phyloP scores from a whole-genome alignment of 768 basidiomycete species.

The Termitomyces sp. region DNA sequence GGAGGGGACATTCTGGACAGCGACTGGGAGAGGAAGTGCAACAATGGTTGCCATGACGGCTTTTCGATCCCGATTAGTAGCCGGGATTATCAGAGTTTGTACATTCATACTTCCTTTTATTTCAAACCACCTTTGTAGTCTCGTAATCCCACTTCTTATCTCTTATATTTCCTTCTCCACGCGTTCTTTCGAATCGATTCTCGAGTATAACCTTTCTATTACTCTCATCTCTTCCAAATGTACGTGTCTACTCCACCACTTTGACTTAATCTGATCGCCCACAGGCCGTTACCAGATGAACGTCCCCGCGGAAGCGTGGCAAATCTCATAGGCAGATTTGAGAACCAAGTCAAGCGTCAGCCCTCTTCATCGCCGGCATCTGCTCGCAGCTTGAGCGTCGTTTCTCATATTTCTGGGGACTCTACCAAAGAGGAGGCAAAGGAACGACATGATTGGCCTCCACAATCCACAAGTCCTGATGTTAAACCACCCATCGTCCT shows the following conservation, averaged over 20 bases:
- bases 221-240: conserved; percentile 23
- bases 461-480: conserved; percentile 34
- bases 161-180: conserved; percentile 8
- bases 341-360: conserved; percentile 73
- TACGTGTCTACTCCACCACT: conserved; percentile 19
- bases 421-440: conserved; percentile 62
- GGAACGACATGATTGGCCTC: conserved; percentile 80
- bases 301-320: conserved; percentile 83
- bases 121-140: conserved; percentile 9
- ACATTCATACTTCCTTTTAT: conserved; percentile 9
- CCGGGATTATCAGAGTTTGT: conserved; percentile 5
- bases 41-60: conserved; percentile 32
- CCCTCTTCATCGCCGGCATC: conserved; percentile 36
- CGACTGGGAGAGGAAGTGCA: conserved; percentile 25
- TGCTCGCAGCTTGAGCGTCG: conserved; percentile 64
- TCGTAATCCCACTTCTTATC: conserved; percentile 10
- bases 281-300: conserved; percentile 85
- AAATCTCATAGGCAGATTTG: conserved; percentile 87
- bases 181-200: neutral
- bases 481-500: conserved; percentile 33
- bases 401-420: conserved; percentile 62
- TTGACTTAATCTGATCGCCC: conserved; percentile 8
- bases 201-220: conserved; percentile 12
- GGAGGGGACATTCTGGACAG: conserved; percentile 38
- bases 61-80: conserved; percentile 5